Evolutionary conservation across 257 asterid species (phyloP).

Genomic region (Solanum pimpinellifolium): DNA sequence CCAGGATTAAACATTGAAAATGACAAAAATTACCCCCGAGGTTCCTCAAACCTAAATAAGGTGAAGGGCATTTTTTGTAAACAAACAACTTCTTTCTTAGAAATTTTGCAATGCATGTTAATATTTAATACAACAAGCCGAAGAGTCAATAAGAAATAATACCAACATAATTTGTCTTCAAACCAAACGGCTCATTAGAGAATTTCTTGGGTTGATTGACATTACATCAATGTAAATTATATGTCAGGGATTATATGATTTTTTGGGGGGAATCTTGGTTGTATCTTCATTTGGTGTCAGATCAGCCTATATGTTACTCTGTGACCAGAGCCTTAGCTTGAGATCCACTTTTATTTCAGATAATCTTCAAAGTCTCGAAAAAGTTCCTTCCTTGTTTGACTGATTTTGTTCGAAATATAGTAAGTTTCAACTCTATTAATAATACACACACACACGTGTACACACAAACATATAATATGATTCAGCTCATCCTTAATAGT

Average conservation of each 20-base stretch:
- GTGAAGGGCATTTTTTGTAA: not conserved
- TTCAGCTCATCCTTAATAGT: not conserved
- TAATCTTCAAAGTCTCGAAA: not conserved
- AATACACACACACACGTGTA: not conserved
- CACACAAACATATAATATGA: not conserved
- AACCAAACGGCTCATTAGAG: not conserved
- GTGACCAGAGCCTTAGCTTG: not conserved
- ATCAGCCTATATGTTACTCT: not conserved
- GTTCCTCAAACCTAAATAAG: not conserved
- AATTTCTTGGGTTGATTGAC: not conserved
- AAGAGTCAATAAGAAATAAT: not conserved
- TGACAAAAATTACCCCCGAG: not conserved
- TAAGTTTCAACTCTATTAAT: not conserved
- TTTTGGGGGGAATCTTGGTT: not conserved
- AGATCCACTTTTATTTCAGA: not conserved
- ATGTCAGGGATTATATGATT: not conserved
- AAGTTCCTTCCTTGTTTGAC: not conserved
- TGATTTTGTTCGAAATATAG: not conserved
- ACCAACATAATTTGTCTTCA: not conserved
- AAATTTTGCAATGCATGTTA: not conserved
- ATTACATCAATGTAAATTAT: not conserved
- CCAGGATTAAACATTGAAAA: not conserved
- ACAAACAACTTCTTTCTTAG: not conserved
- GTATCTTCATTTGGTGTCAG: not conserved
- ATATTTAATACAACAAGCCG: too few species aligned